These are phyloP conservation scores for Alternaria tenuissima DNA, from an alignment of 2,329 filamentous ascomycete genomes.

Conservation along the genomic window DNA sequence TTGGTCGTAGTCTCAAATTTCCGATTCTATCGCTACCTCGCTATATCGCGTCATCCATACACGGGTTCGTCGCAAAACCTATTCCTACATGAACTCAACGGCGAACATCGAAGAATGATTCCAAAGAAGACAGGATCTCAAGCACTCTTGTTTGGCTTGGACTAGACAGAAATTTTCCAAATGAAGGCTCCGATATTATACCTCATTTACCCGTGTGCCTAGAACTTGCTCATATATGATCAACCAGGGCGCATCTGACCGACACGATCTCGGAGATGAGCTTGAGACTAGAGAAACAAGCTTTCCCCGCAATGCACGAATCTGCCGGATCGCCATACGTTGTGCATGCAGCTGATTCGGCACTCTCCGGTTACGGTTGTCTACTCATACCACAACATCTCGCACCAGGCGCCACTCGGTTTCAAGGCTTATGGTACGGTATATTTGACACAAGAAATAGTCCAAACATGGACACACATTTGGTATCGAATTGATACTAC, in stretches of 20 bases:
- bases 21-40: neutral
- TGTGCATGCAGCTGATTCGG: slow-evolving; percentile 20
- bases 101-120: neutral
- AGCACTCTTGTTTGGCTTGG: neutral
- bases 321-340: slow-evolving; percentile 36
- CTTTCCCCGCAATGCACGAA: slow-evolving; percentile 44
- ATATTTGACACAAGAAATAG: neutral
- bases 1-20: neutral
- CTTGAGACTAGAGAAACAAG: slow-evolving; percentile 32
- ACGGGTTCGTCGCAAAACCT: neutral
- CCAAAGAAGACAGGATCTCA: neutral
- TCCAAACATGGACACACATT: neutral
- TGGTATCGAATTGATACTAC: neutral
- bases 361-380: neutral
- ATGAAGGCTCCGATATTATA: slow-evolving; percentile 20
- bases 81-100: neutral
- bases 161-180: slow-evolving; percentile 1
- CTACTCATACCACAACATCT: neutral
- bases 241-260: slow-evolving; percentile 27
- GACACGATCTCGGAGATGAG: slow-evolving; percentile 18
- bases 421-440: neutral
- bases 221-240: slow-evolving; percentile 28
- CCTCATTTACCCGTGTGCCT: slow-evolving; percentile 38
- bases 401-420: neutral
- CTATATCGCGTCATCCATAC: neutral